A percentile compares a stretch with the other conserved stretches of the same genome.
These are phyloP conservation scores for Colletotrichum tabaci DNA, from an alignment of 2,329 filamentous ascomycete species.

Conservation along the genomic window DNA sequence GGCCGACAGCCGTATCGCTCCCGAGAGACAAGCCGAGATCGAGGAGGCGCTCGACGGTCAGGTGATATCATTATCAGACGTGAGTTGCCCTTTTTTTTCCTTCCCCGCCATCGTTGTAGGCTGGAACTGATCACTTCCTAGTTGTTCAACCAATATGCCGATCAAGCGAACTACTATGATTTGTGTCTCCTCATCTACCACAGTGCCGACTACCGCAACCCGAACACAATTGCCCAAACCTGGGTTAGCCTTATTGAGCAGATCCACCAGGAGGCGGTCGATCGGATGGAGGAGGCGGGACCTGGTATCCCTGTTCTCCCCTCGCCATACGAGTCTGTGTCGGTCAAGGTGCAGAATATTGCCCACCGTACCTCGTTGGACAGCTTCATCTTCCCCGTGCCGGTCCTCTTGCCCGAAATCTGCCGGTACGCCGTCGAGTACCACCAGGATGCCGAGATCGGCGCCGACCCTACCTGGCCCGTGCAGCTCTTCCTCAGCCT, in stretches of 20 bases:
- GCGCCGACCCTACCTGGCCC: constrained; percentile 71
- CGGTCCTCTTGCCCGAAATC: constrained; percentile 72
- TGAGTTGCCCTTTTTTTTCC: constrained; percentile 63
- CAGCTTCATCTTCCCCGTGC: constrained; percentile 77
- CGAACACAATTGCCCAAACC: constrained; percentile 85
- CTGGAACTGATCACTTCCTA: constrained; percentile 54
- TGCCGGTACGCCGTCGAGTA: constrained; percentile 74
- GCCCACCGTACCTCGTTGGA: constrained; percentile 76
- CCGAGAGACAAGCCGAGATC: constrained; percentile 75
- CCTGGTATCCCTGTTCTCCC: constrained; percentile 57
- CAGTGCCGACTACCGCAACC: constrained; percentile 90
- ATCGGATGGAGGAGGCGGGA: constrained; percentile 60
- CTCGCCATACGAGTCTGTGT: constrained; percentile 79
- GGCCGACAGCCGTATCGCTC: constrained; percentile 78
- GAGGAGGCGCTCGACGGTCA: constrained; percentile 80
- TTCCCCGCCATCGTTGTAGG: not conserved
- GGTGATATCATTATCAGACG: constrained; percentile 82
- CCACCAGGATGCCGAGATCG: constrained; percentile 71
- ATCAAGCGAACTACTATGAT: constrained; percentile 93
- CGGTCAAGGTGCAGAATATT: constrained; percentile 74
- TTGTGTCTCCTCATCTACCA: constrained; percentile 94
- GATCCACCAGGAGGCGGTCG: constrained; percentile 72
- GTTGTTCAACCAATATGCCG: constrained; percentile 94
- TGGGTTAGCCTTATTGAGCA: constrained; percentile 88
- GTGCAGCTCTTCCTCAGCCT: constrained; percentile 70